Conservation (phyloP, 306 rosid genomes). For the Vigna nakashimae region DNA sequence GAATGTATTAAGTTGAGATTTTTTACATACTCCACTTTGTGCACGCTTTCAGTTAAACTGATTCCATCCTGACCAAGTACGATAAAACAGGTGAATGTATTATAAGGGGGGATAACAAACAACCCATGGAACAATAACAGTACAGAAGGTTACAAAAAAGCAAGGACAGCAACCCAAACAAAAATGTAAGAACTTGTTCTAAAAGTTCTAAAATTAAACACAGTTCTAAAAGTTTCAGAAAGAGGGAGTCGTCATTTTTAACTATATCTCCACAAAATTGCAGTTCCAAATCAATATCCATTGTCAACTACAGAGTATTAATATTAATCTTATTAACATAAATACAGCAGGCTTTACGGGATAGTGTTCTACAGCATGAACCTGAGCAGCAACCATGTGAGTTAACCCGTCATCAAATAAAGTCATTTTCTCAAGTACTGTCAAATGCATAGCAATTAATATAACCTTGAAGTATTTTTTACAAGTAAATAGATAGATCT, state of each 20-base stretch:
- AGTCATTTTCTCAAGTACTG: slow-evolving; percentile 12
- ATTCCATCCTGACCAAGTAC: slow-evolving; percentile 70
- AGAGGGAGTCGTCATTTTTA: not conserved
- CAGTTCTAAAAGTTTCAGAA: slow-evolving; percentile 5
- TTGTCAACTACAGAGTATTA: not conserved
- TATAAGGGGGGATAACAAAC: slow-evolving; percentile 1
- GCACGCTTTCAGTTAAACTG: slow-evolving; percentile 66
- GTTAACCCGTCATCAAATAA: slow-evolving; percentile 21
- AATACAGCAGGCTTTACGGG: not conserved
- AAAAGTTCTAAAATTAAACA: slow-evolving; percentile 19
- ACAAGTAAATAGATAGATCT: slow-evolving; percentile 5
- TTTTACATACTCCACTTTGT: slow-evolving; percentile 75
- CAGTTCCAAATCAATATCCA: slow-evolving; percentile 20
- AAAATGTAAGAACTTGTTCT: not conserved
- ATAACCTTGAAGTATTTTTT: slow-evolving; percentile 1
- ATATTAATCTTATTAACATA: not conserved
- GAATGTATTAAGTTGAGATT: slow-evolving; percentile 36
- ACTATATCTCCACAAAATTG: slow-evolving; percentile 20
- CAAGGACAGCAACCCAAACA: slow-evolving; percentile 34
- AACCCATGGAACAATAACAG: slow-evolving; percentile 19
- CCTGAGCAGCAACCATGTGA: not conserved
- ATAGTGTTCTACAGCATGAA: slow-evolving; percentile 13
- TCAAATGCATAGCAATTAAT: slow-evolving; percentile 32
- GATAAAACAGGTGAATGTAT: slow-evolving; percentile 37
- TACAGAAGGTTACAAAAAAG: slow-evolving; percentile 17